Percentiles rank a stretch among this genome's conserved stretches.
These are phyloP conservation scores for Tetrapisispora phaffii DNA, from an alignment of 805 yeast species.

Conservation along the genomic window DNA sequence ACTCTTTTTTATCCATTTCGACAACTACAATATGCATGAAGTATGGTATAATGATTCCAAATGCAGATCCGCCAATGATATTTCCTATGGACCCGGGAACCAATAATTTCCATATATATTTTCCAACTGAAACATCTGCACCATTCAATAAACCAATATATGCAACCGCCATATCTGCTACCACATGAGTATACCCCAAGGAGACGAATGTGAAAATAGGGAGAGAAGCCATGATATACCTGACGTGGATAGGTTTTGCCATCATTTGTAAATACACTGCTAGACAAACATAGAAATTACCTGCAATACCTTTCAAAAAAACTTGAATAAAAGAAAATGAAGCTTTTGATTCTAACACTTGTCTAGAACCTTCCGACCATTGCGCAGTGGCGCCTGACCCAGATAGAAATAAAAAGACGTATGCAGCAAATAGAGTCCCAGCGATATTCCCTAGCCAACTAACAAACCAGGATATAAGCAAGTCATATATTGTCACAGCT, in stretches of 20 bases:
- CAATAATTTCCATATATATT: constrained; percentile 61
- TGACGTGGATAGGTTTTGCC: constrained; percentile 74
- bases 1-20: constrained; percentile 52
- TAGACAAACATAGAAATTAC: constrained; percentile 66
- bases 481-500: constrained; percentile 57
- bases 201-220: constrained; percentile 75
- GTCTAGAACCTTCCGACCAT: constrained; percentile 40
- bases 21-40: constrained; percentile 64
- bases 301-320: constrained; percentile 60
- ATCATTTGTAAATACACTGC: constrained; percentile 70
- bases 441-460: constrained; percentile 61
- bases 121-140: constrained; percentile 54
- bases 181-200: constrained; percentile 69
- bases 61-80: constrained; percentile 63
- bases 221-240: constrained; percentile 47
- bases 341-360: constrained; percentile 37
- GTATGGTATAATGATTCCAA: constrained; percentile 58
- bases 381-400: constrained; percentile 35
- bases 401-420: constrained; percentile 50
- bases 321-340: constrained; percentile 47
- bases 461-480: constrained; percentile 53
- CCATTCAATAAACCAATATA: constrained; percentile 61
- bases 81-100: constrained; percentile 69
- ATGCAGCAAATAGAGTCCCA: constrained; percentile 55
- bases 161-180: constrained; percentile 69